Evolutionary conservation across 805 yeast genomes (phyloP).

Genomic region (Zygotorulaspora florentina): DNA sequence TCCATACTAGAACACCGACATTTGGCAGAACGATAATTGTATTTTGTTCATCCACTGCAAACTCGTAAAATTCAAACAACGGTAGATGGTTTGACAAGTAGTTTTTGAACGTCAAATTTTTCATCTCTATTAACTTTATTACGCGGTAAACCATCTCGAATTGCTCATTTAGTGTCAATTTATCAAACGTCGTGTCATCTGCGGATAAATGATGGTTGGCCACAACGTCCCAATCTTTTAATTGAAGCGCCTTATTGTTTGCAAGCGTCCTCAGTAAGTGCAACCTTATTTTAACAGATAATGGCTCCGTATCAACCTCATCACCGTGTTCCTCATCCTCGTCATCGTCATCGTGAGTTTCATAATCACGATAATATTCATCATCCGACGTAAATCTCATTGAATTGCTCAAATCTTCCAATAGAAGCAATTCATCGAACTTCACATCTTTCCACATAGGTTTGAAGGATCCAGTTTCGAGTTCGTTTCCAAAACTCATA

Average conservation of each 20-base stretch:
- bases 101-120: constrained; percentile 28
- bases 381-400: constrained; percentile 1
- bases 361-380: constrained; percentile 3
- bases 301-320: constrained; percentile 5
- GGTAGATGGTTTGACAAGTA: constrained; percentile 28
- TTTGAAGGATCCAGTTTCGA: constrained; percentile 12
- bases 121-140: constrained; percentile 30
- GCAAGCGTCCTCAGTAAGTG: constrained; percentile 24
- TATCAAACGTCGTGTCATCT: constrained; percentile 8
- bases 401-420: constrained; percentile 18
- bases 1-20: constrained; percentile 24
- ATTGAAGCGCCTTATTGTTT: constrained; percentile 22
- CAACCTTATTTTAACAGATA: constrained; percentile 19
- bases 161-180: constrained; percentile 20
- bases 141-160: constrained; percentile 27
- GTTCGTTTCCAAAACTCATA: constrained; percentile 12
- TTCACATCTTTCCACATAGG: constrained; percentile 29
- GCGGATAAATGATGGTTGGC: constrained; percentile 20
- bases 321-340: constrained; percentile 2
- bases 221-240: constrained; percentile 28
- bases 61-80: constrained; percentile 27
- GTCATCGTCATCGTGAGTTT: constrained; percentile 6
- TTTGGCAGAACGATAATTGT: constrained; percentile 25
- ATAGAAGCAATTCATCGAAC: constrained; percentile 31
- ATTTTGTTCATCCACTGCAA: constrained; percentile 13